These are phyloP conservation scores for Metschnikowia rubicola DNA, from an alignment of 805 yeast species.

Conservation along the genomic window DNA sequence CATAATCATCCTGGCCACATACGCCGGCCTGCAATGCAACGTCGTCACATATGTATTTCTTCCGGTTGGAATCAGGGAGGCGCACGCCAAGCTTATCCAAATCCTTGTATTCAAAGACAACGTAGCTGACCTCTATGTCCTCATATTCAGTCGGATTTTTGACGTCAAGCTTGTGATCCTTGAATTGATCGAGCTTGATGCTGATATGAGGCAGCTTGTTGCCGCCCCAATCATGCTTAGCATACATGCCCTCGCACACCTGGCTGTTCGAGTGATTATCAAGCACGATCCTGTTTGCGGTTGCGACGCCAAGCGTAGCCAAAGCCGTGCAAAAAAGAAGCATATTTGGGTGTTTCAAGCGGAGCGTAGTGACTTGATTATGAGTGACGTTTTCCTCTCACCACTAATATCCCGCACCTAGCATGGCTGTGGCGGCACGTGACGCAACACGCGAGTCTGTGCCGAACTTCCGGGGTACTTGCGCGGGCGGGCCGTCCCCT, in stretches of 20 bases:
- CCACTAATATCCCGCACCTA: not conserved
- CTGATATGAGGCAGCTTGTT: conserved; percentile 51
- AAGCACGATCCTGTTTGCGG: conserved; percentile 48
- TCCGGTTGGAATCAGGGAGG: conserved; percentile 28
- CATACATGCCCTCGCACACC: conserved; percentile 87
- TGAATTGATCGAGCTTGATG: conserved; percentile 27
- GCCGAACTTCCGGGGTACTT: too few relatives aligned
- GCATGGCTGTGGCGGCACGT: not conserved
- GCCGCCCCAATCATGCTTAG: conserved; percentile 86
- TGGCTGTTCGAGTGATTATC: conserved; percentile 49
- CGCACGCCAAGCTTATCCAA: conserved; percentile 60
- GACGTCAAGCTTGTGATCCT: conserved; percentile 26
- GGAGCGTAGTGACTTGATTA: not conserved
- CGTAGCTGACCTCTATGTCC: conserved; percentile 54
- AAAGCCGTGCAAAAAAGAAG: conserved; percentile 3
- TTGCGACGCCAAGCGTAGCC: conserved; percentile 9
- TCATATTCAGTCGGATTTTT: conserved; percentile 21
- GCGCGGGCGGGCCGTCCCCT: too few relatives aligned
- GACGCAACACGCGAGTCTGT: not conserved
- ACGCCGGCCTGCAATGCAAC: conserved; percentile 48
- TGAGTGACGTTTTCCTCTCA: not conserved
- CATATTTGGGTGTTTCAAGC: not conserved
- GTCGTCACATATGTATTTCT: conserved; percentile 73
- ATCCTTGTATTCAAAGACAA: conserved; percentile 83
- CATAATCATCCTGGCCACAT: conserved; percentile 54